Conservation (phyloP, 2,329 filamentous ascomycete species). For the Cucurbitaria berberidis region DNA sequence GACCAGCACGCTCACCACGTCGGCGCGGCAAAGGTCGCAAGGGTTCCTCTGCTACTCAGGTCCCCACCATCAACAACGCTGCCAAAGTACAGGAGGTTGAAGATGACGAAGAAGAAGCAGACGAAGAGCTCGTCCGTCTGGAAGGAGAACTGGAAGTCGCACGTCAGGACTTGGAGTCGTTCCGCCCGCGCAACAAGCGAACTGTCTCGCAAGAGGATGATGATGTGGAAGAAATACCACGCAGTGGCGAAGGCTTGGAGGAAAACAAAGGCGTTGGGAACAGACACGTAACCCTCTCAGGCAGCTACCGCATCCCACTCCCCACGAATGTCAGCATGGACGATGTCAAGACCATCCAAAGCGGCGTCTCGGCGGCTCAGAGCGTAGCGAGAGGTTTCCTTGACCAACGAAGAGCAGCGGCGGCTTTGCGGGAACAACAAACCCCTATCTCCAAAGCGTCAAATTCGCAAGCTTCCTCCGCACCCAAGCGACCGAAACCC, state of each 20-base stretch:
- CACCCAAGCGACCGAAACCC: slow-evolving; percentile 8
- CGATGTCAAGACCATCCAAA: slow-evolving; percentile 44
- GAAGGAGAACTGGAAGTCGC: slow-evolving; percentile 44
- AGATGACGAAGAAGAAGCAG: slow-evolving; percentile 28
- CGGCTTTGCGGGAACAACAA: slow-evolving; percentile 10
- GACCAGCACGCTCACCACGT: slow-evolving; percentile 36
- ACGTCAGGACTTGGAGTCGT: slow-evolving; percentile 37
- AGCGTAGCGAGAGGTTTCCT: slow-evolving; percentile 43
- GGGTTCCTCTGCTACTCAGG: slow-evolving; percentile 25
- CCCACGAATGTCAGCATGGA: slow-evolving; percentile 39
- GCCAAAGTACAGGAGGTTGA: slow-evolving; percentile 24
- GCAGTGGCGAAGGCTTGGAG: slow-evolving; percentile 6
- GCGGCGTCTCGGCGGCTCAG: slow-evolving; percentile 42
- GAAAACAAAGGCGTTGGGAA: slow-evolving; percentile 11
- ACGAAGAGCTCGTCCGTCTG: slow-evolving; percentile 40
- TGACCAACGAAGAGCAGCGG: slow-evolving; percentile 34
- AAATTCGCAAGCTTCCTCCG: background rate
- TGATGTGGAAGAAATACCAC: slow-evolving; percentile 39
- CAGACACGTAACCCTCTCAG: slow-evolving; percentile 43
- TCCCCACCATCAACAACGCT: slow-evolving; percentile 22
- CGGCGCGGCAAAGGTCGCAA: slow-evolving; percentile 42
- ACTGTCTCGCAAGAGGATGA: slow-evolving; percentile 19
- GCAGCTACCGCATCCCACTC: slow-evolving; percentile 47
- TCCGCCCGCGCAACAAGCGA: slow-evolving; percentile 19
- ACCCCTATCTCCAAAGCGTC: background rate